Base-by-base conservation (phyloP, 768 basidiomycete genomes). In the Pleurotus cornucopiae region DNA sequence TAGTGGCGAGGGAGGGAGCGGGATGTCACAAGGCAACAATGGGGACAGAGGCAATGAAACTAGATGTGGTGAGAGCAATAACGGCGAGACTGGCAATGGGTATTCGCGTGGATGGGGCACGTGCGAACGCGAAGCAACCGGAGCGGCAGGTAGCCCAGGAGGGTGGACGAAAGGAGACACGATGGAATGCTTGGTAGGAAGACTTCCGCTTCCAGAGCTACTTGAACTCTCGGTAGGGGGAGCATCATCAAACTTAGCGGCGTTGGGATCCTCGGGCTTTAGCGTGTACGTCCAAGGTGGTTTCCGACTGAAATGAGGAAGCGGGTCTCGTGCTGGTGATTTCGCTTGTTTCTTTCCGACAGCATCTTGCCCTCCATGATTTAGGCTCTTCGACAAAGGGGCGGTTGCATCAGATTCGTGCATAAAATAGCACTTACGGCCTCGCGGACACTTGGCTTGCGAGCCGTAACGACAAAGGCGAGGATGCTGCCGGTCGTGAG, bases 221-320 rank as follows among this genome's bases (percentile, higher is more conserved):
- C 11, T 21, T 44, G 41, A 21, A 44, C n/a, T 6, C 13, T n/a
- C 41, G 2, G 41, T 16, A 13, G 41, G 3, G 14, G 41, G 6
- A 21, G 41, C 41, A 13, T n/a, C n/a, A 44, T 13, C 51, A 14
- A 41, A 34, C 26, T 41, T 53, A 21, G 51, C 51, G 25, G 51
- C 51, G 14, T 53, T 39, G 14, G 51, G 51, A 21, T 53, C 39
- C 16, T 53, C 51, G 9, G 51, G 39, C 21, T 41, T 39, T 12
- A 53, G 12, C 13, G 25, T 41, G 13, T 53, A 23, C 37, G 51
- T 53, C 51, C 51, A 53, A 6, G 51, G 6, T 39, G 51, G 51
- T 21, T 53, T 37, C 6, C 37, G 21, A n/a, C 20, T 53, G 37
- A 53, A 21, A 41, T 53, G 51, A 39, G 51, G 51, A 40, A 39